Evolutionary conservation across 1,284 basidiomycete species (phyloP).

Genomic region (Tausonia pullulans): DNA sequence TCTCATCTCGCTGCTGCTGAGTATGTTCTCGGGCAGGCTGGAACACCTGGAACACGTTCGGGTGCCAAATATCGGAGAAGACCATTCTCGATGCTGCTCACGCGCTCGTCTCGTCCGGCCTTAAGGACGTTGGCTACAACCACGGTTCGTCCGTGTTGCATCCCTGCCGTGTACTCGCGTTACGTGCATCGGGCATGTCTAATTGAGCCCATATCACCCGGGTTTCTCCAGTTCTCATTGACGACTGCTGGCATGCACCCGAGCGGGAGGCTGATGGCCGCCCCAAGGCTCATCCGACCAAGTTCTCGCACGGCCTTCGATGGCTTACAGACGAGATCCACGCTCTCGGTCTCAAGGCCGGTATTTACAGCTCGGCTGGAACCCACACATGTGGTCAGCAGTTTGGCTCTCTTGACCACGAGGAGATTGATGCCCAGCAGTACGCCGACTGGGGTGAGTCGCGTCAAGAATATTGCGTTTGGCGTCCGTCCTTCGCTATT

Average conservation of each 20-base stretch:
- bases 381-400: slow-evolving; percentile 35
- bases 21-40: slow-evolving; percentile 8
- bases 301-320: slow-evolving; percentile 42
- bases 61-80: slow-evolving; percentile 28
- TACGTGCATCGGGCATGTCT: too few species aligned
- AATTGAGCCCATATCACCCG: neutral
- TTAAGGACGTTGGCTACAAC: slow-evolving; percentile 23
- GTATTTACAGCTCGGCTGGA: slow-evolving; percentile 42
- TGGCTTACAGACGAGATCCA: slow-evolving; percentile 36
- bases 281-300: slow-evolving; percentile 31
- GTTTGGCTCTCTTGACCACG: slow-evolving; percentile 41
- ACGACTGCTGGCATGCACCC: slow-evolving; percentile 35
- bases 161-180: neutral
- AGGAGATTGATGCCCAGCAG: slow-evolving; percentile 41
- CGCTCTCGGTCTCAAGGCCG: slow-evolving; percentile 38
- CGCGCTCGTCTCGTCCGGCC: slow-evolving; percentile 21
- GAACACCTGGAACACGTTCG: slow-evolving; percentile 18
- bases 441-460: slow-evolving; percentile 26
- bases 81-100: slow-evolving; percentile 23
- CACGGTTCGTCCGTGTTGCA: too few species aligned
- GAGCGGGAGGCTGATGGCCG: slow-evolving; percentile 22
- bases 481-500: too few species aligned
- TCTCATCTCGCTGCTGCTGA: neutral
- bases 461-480: too few species aligned
- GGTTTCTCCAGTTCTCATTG: slow-evolving; percentile 25